Conservation (phyloP, 2,329 filamentous ascomycete species). For the Ilyonectria robusta region DNA sequence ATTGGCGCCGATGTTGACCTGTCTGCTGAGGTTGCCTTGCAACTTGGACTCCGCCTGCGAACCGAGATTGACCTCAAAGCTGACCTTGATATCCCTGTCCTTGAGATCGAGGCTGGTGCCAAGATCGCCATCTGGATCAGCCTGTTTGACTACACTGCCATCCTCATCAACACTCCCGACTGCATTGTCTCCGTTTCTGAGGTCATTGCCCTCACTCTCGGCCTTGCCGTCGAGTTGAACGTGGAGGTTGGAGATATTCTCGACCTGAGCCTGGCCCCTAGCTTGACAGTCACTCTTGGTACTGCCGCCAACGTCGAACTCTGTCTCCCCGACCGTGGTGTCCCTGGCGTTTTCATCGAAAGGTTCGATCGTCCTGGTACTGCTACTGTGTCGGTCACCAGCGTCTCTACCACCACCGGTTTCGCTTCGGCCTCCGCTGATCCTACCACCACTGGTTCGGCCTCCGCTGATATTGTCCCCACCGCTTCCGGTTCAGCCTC, state of each 20-base stretch:
- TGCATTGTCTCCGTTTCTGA: constrained; percentile 53
- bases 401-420: too few relatives aligned
- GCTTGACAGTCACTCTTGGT: constrained; percentile 56
- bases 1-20: constrained; percentile 46
- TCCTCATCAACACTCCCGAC: constrained; percentile 53
- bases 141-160: constrained; percentile 66
- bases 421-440: too few relatives aligned
- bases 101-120: constrained; percentile 57
- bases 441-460: too few relatives aligned
- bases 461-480: neutral
- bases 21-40: constrained; percentile 62
- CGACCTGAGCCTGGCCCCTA: constrained; percentile 57
- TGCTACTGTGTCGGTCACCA: too few relatives aligned
- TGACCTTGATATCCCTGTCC: constrained; percentile 45
- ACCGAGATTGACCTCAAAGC: constrained; percentile 60
- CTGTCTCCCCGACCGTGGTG: constrained; percentile 39
- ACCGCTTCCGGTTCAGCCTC: too few relatives aligned
- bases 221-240: constrained; percentile 41
- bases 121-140: constrained; percentile 65
- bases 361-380: neutral
- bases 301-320: constrained; percentile 33
- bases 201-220: constrained; percentile 42
- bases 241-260: constrained; percentile 50
- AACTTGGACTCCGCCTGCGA: constrained; percentile 66
- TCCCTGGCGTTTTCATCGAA: constrained; percentile 32